phyloP scores from a whole-genome alignment of 2,329 filamentous ascomycete species.

The Fusarium illudens region DNA sequence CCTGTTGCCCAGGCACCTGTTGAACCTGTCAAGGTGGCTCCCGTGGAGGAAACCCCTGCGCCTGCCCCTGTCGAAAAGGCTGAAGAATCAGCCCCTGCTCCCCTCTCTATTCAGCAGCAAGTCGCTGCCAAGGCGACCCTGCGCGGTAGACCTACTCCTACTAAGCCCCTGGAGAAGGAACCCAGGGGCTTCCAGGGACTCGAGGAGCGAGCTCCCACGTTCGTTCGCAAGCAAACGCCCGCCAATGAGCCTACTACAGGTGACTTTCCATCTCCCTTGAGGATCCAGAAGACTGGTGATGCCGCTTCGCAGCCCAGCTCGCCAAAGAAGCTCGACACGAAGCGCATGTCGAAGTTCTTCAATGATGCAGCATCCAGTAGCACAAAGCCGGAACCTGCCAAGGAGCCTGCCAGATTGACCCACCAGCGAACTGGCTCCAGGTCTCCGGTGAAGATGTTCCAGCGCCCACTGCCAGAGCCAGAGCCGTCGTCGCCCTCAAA shows the following conservation, averaged over 20 bases:
- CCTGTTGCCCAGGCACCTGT: slow-evolving; percentile 3
- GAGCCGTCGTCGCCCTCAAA: slow-evolving; percentile 45
- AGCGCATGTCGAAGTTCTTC: slow-evolving; percentile 67
- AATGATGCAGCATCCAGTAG: slow-evolving; percentile 50
- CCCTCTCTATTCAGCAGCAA: slow-evolving; percentile 49
- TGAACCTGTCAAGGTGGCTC: slow-evolving; percentile 4
- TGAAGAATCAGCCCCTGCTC: slow-evolving; percentile 31
- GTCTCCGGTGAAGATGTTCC: slow-evolving; percentile 50
- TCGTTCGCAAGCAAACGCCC: slow-evolving; percentile 33
- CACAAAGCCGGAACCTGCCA: slow-evolving; percentile 40
- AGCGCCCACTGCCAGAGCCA: slow-evolving; percentile 43
- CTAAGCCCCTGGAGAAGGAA: slow-evolving; percentile 29
- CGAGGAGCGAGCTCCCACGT: slow-evolving; percentile 30
- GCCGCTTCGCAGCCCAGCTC: slow-evolving; percentile 58
- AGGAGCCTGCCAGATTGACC: slow-evolving; percentile 39
- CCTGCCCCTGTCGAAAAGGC: slow-evolving; percentile 5
- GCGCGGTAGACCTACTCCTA: slow-evolving; percentile 40
- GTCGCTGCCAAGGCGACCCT: slow-evolving; percentile 47
- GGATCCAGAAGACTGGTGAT: slow-evolving; percentile 43
- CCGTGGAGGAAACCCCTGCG: slow-evolving; percentile 11
- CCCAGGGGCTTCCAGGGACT: slow-evolving; percentile 1
- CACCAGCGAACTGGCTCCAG: slow-evolving; percentile 49
- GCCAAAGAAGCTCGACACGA: slow-evolving; percentile 66
- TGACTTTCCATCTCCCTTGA: slow-evolving; percentile 40
- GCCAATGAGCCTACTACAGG: slow-evolving; percentile 39